These are phyloP conservation scores for Elongisporangium prolatum DNA, from an alignment of 352 stramenopile species.

Conservation along the genomic window DNA sequence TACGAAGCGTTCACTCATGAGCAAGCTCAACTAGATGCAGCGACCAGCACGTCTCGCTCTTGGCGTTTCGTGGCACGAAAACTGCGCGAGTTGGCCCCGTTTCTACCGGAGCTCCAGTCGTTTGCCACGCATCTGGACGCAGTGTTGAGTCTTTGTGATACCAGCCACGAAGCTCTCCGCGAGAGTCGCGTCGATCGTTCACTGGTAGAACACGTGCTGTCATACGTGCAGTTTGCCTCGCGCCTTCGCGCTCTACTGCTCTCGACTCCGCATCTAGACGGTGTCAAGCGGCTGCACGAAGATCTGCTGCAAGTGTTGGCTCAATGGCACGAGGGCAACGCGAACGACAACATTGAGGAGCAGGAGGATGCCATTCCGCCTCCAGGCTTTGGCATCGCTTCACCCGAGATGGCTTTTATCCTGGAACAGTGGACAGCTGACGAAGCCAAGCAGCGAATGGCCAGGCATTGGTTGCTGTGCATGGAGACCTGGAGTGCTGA, in stretches of 20 bases:
- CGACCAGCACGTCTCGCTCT: slow-evolving; percentile 1
- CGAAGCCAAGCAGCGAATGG: slow-evolving; percentile 24
- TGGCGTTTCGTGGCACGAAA: slow-evolving; percentile 13
- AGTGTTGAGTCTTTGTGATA: slow-evolving; percentile 28
- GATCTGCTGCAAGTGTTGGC: slow-evolving; percentile 30
- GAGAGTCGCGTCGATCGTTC: slow-evolving; percentile 1
- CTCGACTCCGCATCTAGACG: slow-evolving; percentile 8
- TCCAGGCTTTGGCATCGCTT: slow-evolving; percentile 50
- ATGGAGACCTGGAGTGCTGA: slow-evolving; percentile 26
- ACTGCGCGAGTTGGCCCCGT: slow-evolving; percentile 26
- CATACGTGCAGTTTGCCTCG: slow-evolving; percentile 14
- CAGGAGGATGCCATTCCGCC: slow-evolving; percentile 12
- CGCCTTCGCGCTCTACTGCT: slow-evolving; percentile 11
- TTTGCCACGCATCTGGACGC: slow-evolving; percentile 23
- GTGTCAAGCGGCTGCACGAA: slow-evolving; percentile 19
- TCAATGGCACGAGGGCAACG: slow-evolving; percentile 40
- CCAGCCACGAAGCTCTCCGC: slow-evolving; percentile 23
- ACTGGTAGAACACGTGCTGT: slow-evolving; percentile 14
- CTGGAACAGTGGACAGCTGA: slow-evolving; percentile 58
- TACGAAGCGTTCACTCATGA: slow-evolving; percentile 6
- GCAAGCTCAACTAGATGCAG: neutral
- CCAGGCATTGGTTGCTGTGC: slow-evolving; percentile 38
- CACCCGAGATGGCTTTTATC: slow-evolving; percentile 46
- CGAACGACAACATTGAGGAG: slow-evolving; percentile 3
- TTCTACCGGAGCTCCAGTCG: slow-evolving; percentile 37